A percentile compares a stretch with the other conserved stretches of the same genome.
Evolutionary conservation across 305 asterid genomes (phyloP).

Genomic region (Solanum aculeatissimum): DNA sequence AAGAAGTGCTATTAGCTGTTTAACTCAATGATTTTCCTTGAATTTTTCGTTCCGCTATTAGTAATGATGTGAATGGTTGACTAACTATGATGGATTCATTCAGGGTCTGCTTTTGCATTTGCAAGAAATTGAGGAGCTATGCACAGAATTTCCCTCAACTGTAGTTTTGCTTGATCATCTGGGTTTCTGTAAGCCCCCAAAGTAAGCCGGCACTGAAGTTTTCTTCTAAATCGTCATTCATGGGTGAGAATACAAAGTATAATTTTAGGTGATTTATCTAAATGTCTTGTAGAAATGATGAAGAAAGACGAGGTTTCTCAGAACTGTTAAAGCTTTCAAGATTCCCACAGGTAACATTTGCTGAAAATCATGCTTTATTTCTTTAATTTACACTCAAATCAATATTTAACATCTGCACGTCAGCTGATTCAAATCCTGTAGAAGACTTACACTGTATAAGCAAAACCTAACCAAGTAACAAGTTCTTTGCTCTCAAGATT

Average conservation of each 20-base stretch:
- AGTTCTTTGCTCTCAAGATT: not conserved
- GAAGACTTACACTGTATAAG: not conserved
- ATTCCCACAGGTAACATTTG: slow-evolving; percentile 58
- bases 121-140: slow-evolving; percentile 62
- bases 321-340: slow-evolving; percentile 57
- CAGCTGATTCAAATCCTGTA: not conserved
- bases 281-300: slow-evolving; percentile 32
- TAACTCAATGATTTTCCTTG: not conserved
- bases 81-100: not conserved
- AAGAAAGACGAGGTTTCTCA: slow-evolving; percentile 36
- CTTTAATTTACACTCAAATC: not conserved
- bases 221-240: not conserved
- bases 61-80: not conserved
- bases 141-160: slow-evolving; percentile 72
- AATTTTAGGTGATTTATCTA: not conserved
- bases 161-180: slow-evolving; percentile 72
- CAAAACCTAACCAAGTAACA: not conserved
- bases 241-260: not conserved
- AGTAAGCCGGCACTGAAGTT: slow-evolving; percentile 26
- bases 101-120: slow-evolving; percentile 79
- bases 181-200: slow-evolving; percentile 86
- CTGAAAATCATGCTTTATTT: not conserved
- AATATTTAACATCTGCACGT: not conserved
- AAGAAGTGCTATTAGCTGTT: not conserved
- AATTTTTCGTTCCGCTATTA: not conserved